Conservation (phyloP, 2,329 filamentous ascomycete species). For the Parafenestella ontariensis region DNA sequence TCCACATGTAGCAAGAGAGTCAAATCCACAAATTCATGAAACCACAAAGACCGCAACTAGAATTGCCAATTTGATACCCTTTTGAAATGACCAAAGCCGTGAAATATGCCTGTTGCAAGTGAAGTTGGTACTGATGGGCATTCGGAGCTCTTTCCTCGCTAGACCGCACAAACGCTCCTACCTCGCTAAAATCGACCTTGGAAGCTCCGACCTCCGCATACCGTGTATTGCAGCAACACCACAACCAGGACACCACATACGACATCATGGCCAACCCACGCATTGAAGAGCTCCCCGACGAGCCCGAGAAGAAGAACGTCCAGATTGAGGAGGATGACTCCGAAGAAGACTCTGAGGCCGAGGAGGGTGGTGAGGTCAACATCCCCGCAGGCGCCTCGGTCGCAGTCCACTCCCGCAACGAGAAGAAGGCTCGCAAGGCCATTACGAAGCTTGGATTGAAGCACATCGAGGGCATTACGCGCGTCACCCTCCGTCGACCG, state of each 20-base stretch:
- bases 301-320: slow-evolving; percentile 77
- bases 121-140: slow-evolving; percentile 6
- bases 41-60: slow-evolving; percentile 40
- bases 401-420: slow-evolving; percentile 96
- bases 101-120: slow-evolving; percentile 2
- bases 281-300: slow-evolving; percentile 96
- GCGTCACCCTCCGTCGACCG: slow-evolving; percentile 95
- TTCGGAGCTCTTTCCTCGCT: slow-evolving; percentile 28
- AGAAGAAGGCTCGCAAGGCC: slow-evolving; percentile 99
- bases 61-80: slow-evolving; percentile 46
- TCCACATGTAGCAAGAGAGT: slow-evolving; percentile 49
- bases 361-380: slow-evolving; percentile 70
- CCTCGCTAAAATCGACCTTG: slow-evolving; percentile 26
- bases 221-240: slow-evolving; percentile 20
- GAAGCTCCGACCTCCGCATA: slow-evolving; percentile 23
- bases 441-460: slow-evolving; percentile 98
- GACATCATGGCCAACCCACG: slow-evolving; percentile 93
- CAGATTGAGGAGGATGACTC: slow-evolving; percentile 76
- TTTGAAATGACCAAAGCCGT: slow-evolving; percentile 17
- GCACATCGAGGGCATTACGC: slow-evolving; percentile 95
- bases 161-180: slow-evolving; percentile 33
- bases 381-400: slow-evolving; percentile 86
- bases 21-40: slow-evolving; percentile 50
- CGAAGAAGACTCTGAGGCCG: slow-evolving; percentile 78
- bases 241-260: slow-evolving; percentile 40